Percentiles rank a stretch among this genome's conserved stretches.
Evolutionary conservation across 2,329 filamentous ascomycete species (phyloP).

Genomic region (Fusarium austroafricanum): DNA sequence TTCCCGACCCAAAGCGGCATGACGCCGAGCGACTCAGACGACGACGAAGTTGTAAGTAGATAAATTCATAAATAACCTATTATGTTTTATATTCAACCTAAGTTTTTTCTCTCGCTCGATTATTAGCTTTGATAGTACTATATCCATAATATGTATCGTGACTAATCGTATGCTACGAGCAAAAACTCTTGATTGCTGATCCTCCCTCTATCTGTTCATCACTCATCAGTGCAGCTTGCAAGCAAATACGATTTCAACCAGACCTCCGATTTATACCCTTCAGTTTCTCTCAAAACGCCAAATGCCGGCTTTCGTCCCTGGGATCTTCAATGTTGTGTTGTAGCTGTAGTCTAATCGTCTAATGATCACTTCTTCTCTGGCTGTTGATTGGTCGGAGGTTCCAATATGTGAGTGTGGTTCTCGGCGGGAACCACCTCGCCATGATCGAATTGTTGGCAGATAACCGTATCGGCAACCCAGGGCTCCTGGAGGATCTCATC

Average conservation of each 20-base stretch:
- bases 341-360: not conserved
- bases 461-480: slow-evolving; percentile 87
- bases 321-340: slow-evolving; percentile 11
- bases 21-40: slow-evolving; percentile 8
- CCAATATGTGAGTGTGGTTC: slow-evolving; percentile 86
- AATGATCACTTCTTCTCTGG: slow-evolving; percentile 41
- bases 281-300: slow-evolving; percentile 43
- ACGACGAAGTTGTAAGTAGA: not conserved
- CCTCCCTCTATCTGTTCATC: slow-evolving; percentile 43
- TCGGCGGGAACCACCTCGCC: slow-evolving; percentile 78
- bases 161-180: slow-evolving; percentile 21
- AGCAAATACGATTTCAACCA: slow-evolving; percentile 33
- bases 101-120: not conserved
- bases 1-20: slow-evolving; percentile 16
- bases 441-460: slow-evolving; percentile 80
- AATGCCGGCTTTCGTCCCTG: slow-evolving; percentile 15
- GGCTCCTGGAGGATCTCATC: slow-evolving; percentile 87
- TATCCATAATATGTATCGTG: slow-evolving; percentile 4
- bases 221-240: slow-evolving; percentile 34
- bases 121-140: not conserved
- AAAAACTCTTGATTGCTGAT: slow-evolving; percentile 35
- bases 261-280: slow-evolving; percentile 28
- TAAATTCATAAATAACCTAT: not conserved
- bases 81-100: slow-evolving; percentile 21
- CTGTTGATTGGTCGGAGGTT: slow-evolving; percentile 69